Evolutionary conservation across 441 rosid genomes (phyloP).

Genomic region (Kokia cookei): DNA sequence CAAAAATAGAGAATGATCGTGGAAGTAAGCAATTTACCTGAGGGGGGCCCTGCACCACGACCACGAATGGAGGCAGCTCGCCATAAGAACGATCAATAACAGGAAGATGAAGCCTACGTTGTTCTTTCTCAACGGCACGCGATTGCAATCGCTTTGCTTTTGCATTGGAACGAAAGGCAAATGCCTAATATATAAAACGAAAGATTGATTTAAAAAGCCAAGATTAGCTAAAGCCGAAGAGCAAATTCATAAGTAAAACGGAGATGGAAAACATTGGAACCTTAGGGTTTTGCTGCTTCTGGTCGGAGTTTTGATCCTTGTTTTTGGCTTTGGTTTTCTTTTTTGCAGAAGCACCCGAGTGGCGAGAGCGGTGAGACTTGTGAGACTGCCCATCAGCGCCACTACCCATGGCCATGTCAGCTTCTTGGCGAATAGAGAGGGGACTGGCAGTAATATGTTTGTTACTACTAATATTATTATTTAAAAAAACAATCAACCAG

Average conservation of each 20-base stretch:
- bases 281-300: constrained; percentile 55
- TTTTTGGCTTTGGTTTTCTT: constrained; percentile 40
- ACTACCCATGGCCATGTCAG: constrained; percentile 4
- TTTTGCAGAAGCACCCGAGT: constrained; percentile 57
- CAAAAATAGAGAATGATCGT: neutral
- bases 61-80: constrained; percentile 74
- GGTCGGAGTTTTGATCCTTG: constrained; percentile 25
- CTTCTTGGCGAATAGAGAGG: neutral
- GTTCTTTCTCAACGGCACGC: constrained; percentile 79
- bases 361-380: constrained; percentile 60
- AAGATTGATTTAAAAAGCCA: too few species aligned
- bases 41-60: constrained; percentile 90
- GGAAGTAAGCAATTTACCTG: constrained; percentile 32
- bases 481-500: too few species aligned
- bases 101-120: constrained; percentile 75
- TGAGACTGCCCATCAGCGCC: constrained; percentile 46
- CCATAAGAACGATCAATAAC: constrained; percentile 72
- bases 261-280: constrained; percentile 13
- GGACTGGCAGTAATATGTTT: neutral
- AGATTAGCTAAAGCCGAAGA: neutral
- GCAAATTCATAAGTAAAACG: neutral
- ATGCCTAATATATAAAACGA: constrained; percentile 39
- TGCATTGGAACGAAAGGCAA: constrained; percentile 47
- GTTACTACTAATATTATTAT: neutral
- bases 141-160: constrained; percentile 65